Evolutionary conservation across 305 asterid genomes (phyloP), one percentile per base, ranked within the genome.

Genomic region (Fraxinus xanthoxyloides): DNA sequence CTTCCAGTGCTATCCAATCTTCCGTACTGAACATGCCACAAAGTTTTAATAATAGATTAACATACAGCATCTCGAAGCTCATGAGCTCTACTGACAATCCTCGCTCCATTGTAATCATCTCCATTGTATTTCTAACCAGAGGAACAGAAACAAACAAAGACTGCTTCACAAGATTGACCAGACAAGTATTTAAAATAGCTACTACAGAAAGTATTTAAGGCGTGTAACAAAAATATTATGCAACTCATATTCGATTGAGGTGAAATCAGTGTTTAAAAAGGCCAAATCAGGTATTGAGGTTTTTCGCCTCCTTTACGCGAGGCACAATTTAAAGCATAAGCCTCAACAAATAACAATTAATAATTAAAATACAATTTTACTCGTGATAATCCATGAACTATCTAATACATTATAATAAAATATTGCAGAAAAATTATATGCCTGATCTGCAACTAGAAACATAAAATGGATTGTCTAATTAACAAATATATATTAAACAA

Each of bases 61-160:
- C 97, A 78, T 91, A 97, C 99, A 10, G 97, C 89, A 87, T 97
- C 99, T 75, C 95, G 97, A 86, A 97, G 98, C 86, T 97, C 99
- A 73, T 90, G 78, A 46, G 98, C 98, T 90, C 99, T 89, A 75
- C 99, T 97, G 78, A 95, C 98, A 28, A 97, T 97, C 90, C 99
- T 91, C 7, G 99, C 92, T 82, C 99, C 99, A 59, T 92, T 94
- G 95, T 95, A 97, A 87, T 97, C 99, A 86, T 97, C 94, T 76
- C 99, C 98, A 23, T 97, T 97, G 75, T 93, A 96, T 85, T 87
- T 92, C 99, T 97, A 83, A 38, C 69, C 54, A 73, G 56, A 73
- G 54, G 7, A 24, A 79, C 67, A 54, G 32, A 73, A 79, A 38
- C 28, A 78, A 81, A 40, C 32, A 81, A 81, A 36, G 61, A 72